Evolutionary conservation across 169 alveolate species (phyloP).

Genomic region (Plasmodium sp.): DNA sequence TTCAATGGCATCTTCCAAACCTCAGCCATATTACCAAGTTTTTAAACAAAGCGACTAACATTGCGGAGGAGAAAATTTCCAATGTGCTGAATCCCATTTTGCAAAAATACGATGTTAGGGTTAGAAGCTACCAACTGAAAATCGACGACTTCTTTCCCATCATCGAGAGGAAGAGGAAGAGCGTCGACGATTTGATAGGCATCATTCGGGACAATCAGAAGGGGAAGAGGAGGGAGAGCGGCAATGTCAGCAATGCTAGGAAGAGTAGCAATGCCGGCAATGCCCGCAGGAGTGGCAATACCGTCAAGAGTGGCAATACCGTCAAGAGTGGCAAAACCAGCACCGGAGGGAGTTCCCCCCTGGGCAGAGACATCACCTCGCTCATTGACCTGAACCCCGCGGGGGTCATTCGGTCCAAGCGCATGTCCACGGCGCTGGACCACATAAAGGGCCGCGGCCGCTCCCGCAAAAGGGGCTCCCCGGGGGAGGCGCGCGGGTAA

Average conservation of each 20-base stretch:
- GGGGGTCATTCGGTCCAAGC: slow-evolving; percentile 41
- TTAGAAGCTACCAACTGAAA: slow-evolving; percentile 38
- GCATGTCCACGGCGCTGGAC: slow-evolving; percentile 45
- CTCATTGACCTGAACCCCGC: slow-evolving; percentile 61
- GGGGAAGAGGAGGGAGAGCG: not conserved
- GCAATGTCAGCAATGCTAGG: not conserved
- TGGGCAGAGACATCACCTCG: not conserved
- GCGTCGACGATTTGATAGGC: slow-evolving; percentile 40
- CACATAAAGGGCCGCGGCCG: slow-evolving; percentile 24
- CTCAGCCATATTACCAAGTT: slow-evolving; percentile 1
- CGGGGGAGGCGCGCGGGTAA: not conserved
- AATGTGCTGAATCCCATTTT: slow-evolving; percentile 43
- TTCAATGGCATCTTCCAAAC: slow-evolving; percentile 61
- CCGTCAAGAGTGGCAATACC: too few species aligned
- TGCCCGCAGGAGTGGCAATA: not conserved
- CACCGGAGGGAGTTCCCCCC: not conserved
- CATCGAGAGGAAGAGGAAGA: slow-evolving; percentile 43
- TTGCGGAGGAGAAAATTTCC: slow-evolving; percentile 50
- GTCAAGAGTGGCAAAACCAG: not conserved
- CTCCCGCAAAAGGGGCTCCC: not conserved
- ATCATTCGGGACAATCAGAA: slow-evolving; percentile 11
- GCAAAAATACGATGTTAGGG: slow-evolving; percentile 38
- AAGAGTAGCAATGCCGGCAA: too few species aligned
- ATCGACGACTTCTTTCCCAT: slow-evolving; percentile 64
- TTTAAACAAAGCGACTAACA: slow-evolving; percentile 35